Evolutionary conservation across 441 rosid species (phyloP).

Genomic region (Populus trichocarpa): DNA sequence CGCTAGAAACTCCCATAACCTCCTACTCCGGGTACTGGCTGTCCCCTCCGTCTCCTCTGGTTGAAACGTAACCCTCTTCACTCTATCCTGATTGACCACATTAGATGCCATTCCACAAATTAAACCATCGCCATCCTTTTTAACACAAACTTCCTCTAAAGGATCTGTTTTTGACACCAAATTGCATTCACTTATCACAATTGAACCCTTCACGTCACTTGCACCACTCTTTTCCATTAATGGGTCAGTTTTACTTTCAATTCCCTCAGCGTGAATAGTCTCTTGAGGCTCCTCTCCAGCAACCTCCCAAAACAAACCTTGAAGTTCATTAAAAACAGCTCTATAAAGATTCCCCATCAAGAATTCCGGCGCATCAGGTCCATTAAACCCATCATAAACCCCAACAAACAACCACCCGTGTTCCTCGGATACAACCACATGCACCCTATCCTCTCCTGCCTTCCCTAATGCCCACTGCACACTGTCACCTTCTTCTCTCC

Average conservation of each 20-base stretch:
- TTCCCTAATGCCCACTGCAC: constrained; percentile 97
- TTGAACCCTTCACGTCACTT: constrained; percentile 12
- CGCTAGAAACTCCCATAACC: constrained; percentile 82
- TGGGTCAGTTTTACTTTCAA: constrained; percentile 23
- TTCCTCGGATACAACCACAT: constrained; percentile 93
- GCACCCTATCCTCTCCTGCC: constrained; percentile 98
- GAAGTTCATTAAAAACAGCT: constrained; percentile 76
- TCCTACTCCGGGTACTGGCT: constrained; percentile 35
- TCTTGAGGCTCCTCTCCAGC: constrained; percentile 40
- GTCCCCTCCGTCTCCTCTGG: constrained; percentile 40
- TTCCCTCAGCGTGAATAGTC: constrained; percentile 5
- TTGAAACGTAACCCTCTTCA: constrained; percentile 54
- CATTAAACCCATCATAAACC: constrained; percentile 91
- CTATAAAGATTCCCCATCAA: constrained; percentile 96
- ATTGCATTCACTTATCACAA: constrained; percentile 16
- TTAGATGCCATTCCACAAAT: not conserved
- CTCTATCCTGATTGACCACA: constrained; percentile 30
- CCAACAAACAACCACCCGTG: constrained; percentile 97
- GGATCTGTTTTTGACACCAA: constrained; percentile 5
- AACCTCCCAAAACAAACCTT: constrained; percentile 89
- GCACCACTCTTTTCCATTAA: constrained; percentile 22
- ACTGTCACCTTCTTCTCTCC: constrained; percentile 62
- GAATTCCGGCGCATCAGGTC: constrained; percentile 96
- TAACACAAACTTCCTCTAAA: constrained; percentile 15
- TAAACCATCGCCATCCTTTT: constrained; percentile 1